Evolutionary conservation across 2,329 filamentous ascomycete species (phyloP), one percentile per base, ranked within the genome.

Genomic region (Aureobasidium uvarum): DNA sequence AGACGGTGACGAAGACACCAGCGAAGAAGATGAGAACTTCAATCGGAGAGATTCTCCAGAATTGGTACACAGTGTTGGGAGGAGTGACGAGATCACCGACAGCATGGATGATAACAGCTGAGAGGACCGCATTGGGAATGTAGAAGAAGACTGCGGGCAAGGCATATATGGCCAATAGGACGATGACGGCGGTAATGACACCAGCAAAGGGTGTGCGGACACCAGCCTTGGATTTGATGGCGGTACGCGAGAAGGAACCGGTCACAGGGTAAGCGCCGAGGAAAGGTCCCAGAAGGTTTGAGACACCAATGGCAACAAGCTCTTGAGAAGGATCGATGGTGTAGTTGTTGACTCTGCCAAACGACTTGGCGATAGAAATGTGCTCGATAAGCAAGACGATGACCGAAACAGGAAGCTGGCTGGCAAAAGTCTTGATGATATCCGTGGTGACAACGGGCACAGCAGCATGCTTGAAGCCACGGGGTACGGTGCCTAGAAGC

Each of bases 341-440:
- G 78, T 99, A 99, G 79, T 96, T 96, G 81, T 97, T 98, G 71
- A 97, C 86, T 66, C 94, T 86, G 11, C 95, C 95, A 71, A 99
- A 98, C 0, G 94, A 97, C 77, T 98, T 99, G 20, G 93, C 92
- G 68, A 98, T 97, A 55, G 94, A 92, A 71, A 98, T 96, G 75
- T 98, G 94, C 77, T 98, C 95, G 67, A 98, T 96, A 41, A 98
- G 83, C 66, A 98, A 83, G n/a, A 99, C 93, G 69, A 98, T 96
- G 62, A 97, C 88, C 0, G 90, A 89, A 8, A 90, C 90, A 0
- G 95, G 95, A 4, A 98, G 81, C 69, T 97, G 84, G 50, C 82
- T 81, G 0, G 84, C 82, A 72, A 96, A 92, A 0, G 85, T 79
- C 1, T 80, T 82, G 73, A 96, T 84, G 60, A 97, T 85, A 0